Evolutionary conservation across 768 basidiomycete species (phyloP), one percentile per base, ranked within the genome.

Genomic region (Chalciporus chontae): DNA sequence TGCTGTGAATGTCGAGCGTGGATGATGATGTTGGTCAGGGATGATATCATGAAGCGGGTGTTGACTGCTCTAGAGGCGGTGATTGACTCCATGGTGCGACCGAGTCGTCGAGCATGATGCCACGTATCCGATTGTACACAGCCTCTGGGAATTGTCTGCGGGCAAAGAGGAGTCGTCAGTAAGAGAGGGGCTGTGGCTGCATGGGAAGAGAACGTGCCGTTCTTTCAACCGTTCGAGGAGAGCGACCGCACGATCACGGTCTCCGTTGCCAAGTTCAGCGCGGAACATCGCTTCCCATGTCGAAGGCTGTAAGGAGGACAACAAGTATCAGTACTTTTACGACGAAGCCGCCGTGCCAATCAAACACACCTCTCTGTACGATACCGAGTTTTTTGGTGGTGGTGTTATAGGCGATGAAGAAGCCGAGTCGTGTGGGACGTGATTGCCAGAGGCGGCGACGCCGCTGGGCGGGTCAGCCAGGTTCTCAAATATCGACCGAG

Each of bases 271-370:
- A 10, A 98, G 75, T 64, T 99, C 96, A 1, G 89, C 90, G 13
- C 90, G 81, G 55, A 99, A 82, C 94, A 99, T 98, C 5, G 83
- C 84, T 63, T 98, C 96, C 85, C 90, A 95, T 1, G 92, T 94
- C 36, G 89, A 92, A 11, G 91, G 92, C 84, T 90, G 8, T 11
- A 4, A 9, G 31, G n/a, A 59, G 3, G 49, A 45, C 45, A 41
- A 27, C 19, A 34, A 14, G 45, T 8, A 38, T 43, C 18, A 47
- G 46, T 14, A 11, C 24, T 47, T 27, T 8, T 14, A 31, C 11
- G 3, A 11, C 10, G n/a, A 36, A 38, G 18, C 2, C 7, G 26
- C 8, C 7, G 17, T 18, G 42, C 11, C 1, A 5, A 13, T 10
- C 11, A 0, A 5, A 23, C 65, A 51, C 34, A 69, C 68, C 56